Conservation (phyloP, 1,139 yeast genomes). For the Casaregolazyma suthepensis region DNA sequence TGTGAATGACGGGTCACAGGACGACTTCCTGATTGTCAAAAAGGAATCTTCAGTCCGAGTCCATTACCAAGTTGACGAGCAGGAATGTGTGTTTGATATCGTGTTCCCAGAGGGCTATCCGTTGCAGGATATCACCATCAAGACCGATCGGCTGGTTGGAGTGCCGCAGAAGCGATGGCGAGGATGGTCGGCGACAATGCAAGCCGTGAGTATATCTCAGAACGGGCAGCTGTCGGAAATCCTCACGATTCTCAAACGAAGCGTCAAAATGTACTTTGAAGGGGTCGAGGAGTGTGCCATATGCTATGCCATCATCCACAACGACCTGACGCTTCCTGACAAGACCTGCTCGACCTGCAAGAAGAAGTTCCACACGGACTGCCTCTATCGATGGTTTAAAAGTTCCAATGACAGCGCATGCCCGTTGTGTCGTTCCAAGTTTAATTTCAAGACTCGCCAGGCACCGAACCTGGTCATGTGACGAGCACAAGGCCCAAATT, state of each 20-base stretch:
- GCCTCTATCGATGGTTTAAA: conserved; percentile 95
- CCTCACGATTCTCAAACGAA: conserved; percentile 71
- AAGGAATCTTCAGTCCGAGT: conserved; percentile 54
- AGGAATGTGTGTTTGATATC: conserved; percentile 73
- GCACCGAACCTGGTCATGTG: neutral
- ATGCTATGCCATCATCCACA: conserved; percentile 86
- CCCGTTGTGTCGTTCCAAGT: conserved; percentile 84
- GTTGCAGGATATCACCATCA: conserved; percentile 61
- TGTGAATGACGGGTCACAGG: conserved; percentile 41
- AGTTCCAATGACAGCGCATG: conserved; percentile 89
- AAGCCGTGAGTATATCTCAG: conserved; percentile 61
- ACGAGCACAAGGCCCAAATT: neutral
- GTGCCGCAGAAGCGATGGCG: conserved; percentile 92
- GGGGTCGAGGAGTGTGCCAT: conserved; percentile 97
- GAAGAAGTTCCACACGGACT: conserved; percentile 94
- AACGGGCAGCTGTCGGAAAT: conserved; percentile 83
- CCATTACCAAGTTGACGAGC: conserved; percentile 83
- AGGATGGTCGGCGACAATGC: conserved; percentile 91
- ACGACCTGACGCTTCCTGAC: conserved; percentile 84
- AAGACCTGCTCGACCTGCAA: conserved; percentile 85
- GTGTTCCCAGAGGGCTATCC: conserved; percentile 71
- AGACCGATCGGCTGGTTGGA: conserved; percentile 77
- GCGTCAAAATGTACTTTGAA: conserved; percentile 69
- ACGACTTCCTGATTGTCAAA: conserved; percentile 31
- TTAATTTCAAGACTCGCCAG: conserved; percentile 27